Conservation (phyloP, 2,329 filamentous ascomycete genomes). For the Fusarium torulosum region DNA sequence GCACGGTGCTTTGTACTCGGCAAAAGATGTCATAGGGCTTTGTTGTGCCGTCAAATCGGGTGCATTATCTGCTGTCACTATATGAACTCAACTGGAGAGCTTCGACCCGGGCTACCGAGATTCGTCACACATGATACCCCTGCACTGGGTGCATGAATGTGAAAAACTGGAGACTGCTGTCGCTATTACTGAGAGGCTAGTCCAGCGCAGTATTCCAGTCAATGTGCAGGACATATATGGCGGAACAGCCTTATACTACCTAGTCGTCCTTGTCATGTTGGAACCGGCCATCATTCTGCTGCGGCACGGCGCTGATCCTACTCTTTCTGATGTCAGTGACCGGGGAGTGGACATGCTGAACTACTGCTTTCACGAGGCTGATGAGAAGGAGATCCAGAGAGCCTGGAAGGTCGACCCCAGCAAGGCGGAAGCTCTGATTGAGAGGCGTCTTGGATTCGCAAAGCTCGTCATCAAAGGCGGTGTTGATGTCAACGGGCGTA, state of each 20-base stretch:
- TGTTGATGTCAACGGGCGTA: background rate
- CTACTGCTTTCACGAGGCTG: background rate
- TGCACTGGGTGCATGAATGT: background rate
- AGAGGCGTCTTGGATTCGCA: background rate
- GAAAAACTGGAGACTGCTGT: background rate
- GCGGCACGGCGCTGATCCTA: background rate
- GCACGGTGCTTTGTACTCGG: background rate
- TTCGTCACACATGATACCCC: accelerated
- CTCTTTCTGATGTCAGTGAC: background rate
- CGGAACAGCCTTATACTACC: background rate
- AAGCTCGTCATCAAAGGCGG: background rate
- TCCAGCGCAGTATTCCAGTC: background rate
- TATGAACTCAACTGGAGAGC: accelerated
- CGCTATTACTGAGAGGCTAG: background rate
- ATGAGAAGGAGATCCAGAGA: background rate
- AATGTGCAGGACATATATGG: background rate
- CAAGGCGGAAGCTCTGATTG: background rate
- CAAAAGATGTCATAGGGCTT: background rate
- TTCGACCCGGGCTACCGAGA: background rate
- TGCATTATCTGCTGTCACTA: background rate
- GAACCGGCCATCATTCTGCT: accelerated
- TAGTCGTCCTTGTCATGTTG: background rate
- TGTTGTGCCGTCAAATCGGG: background rate
- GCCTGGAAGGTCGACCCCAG: too few species aligned
- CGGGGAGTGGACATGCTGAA: background rate